These are phyloP conservation scores for Marasmius tenuissimus DNA, from an alignment of 1,284 basidiomycete genomes.

Conservation along the genomic window DNA sequence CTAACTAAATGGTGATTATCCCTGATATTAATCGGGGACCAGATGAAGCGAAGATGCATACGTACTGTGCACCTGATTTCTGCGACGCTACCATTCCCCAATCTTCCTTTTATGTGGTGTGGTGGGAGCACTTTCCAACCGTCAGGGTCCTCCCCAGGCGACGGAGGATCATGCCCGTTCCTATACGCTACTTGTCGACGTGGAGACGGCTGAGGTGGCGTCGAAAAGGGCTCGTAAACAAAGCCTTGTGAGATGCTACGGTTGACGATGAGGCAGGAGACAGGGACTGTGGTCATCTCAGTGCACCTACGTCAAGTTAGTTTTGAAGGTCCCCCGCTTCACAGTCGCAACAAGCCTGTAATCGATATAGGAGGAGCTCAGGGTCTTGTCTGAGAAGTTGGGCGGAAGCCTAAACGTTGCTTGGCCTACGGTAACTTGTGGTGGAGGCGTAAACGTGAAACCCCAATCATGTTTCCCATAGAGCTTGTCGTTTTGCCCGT, in stretches of 20 bases:
- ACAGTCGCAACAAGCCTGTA: slow-evolving; percentile 49
- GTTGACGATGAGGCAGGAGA: neutral
- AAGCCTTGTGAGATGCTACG: slow-evolving; percentile 34
- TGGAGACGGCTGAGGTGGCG: slow-evolving; percentile 44
- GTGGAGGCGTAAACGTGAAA: slow-evolving; percentile 45
- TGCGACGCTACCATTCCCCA: slow-evolving; percentile 42
- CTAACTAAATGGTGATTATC: slow-evolving; percentile 34
- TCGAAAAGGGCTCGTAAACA: slow-evolving; percentile 37
- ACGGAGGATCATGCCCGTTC: slow-evolving; percentile 36
- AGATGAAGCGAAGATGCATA: neutral
- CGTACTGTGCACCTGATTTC: slow-evolving; percentile 41
- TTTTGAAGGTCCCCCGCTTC: slow-evolving; percentile 42
- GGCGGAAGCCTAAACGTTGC: slow-evolving; percentile 41
- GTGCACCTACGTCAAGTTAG: slow-evolving; percentile 37
- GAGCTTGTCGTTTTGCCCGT: slow-evolving; percentile 32
- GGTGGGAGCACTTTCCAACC: slow-evolving; percentile 47
- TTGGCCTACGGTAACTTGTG: slow-evolving; percentile 34
- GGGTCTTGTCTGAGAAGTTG: slow-evolving; percentile 42
- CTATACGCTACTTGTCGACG: slow-evolving; percentile 47
- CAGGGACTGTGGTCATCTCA: neutral
- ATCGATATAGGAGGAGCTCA: slow-evolving; percentile 46
- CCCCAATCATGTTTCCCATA: slow-evolving; percentile 45
- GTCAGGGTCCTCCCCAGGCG: slow-evolving; percentile 46
- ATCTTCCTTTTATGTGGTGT: slow-evolving; percentile 37
- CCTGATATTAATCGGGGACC: neutral